Percentiles rank a stretch among this genome's conserved stretches.
Evolutionary conservation across 208 protist genomes (phyloP).

Genomic region (Porcisia deanei): DNA sequence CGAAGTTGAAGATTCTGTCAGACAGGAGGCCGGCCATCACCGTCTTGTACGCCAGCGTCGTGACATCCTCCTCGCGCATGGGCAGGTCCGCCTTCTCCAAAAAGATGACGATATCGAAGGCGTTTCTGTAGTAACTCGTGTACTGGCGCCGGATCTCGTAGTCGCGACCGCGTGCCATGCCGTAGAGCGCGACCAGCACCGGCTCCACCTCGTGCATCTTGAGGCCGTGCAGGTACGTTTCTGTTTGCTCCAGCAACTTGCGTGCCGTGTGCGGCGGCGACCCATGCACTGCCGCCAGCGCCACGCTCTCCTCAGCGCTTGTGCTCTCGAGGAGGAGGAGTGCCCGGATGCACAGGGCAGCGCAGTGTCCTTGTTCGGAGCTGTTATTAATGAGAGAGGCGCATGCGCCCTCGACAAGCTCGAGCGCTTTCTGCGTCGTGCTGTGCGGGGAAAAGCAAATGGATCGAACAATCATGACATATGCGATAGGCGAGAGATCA

Average conservation of each 20-base stretch:
- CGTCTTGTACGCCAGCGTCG: slow-evolving; percentile 69
- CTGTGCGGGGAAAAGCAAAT: slow-evolving; percentile 73
- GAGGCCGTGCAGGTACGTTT: slow-evolving; percentile 60
- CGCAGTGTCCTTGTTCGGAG: slow-evolving; percentile 59
- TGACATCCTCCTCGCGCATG: slow-evolving; percentile 59
- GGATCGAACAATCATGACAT: slow-evolving; percentile 81
- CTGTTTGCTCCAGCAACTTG: slow-evolving; percentile 74
- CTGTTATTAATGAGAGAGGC: slow-evolving; percentile 46
- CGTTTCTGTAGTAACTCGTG: slow-evolving; percentile 83
- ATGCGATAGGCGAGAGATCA: slow-evolving; percentile 84
- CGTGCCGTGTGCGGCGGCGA: slow-evolving; percentile 61
- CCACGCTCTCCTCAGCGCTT: slow-evolving; percentile 29
- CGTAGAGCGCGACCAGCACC: slow-evolving; percentile 72
- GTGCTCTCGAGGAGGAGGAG: slow-evolving; percentile 71
- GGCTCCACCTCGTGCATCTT: slow-evolving; percentile 89
- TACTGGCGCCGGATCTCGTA: slow-evolving; percentile 83
- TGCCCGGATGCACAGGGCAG: slow-evolving; percentile 81
- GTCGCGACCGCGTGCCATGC: slow-evolving; percentile 79
- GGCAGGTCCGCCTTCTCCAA: slow-evolving; percentile 78
- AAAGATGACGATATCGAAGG: slow-evolving; percentile 81
- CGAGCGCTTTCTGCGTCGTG: slow-evolving; percentile 63
- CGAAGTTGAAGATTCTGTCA: slow-evolving; percentile 89
- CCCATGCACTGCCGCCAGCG: slow-evolving; percentile 41
- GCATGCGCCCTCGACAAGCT: slow-evolving; percentile 65
- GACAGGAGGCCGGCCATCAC: slow-evolving; percentile 79